These are phyloP conservation scores for Canavalia ensiformis DNA, from an alignment of 306 rosid species.

Conservation along the genomic window DNA sequence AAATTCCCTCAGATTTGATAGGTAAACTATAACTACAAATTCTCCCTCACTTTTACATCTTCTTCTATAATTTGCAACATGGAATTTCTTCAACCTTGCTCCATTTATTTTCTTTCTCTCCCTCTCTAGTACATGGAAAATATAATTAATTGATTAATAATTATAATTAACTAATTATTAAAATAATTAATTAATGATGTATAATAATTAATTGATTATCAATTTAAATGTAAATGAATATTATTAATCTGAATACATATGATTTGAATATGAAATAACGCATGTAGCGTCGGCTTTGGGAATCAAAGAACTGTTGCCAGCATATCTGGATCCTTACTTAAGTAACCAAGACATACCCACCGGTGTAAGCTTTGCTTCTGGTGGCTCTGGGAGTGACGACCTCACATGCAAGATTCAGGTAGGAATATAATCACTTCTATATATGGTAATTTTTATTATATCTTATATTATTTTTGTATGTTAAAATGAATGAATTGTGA, in stretches of 20 bases:
- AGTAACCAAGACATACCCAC: slow-evolving; percentile 43
- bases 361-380: slow-evolving; percentile 66
- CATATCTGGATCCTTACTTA: slow-evolving; percentile 41
- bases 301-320: slow-evolving; percentile 53
- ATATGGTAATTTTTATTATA: too few species aligned
- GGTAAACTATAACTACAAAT: slow-evolving; percentile 48
- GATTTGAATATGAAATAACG: not conserved
- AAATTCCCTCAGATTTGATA: slow-evolving; percentile 60
- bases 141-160: too few species aligned
- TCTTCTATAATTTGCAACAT: not conserved
- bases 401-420: slow-evolving; percentile 41
- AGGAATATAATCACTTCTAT: not conserved
- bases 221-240: too few species aligned
- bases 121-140: too few species aligned
- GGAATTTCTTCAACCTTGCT: not conserved
- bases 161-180: too few species aligned
- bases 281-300: slow-evolving; percentile 48
- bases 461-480: too few species aligned
- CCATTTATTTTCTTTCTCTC: too few species aligned
- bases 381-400: slow-evolving; percentile 58
- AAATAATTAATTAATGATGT: too few species aligned
- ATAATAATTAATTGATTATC: too few species aligned
- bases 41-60: not conserved
- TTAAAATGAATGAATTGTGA: not conserved
- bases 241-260: too few species aligned